Conservation (phyloP, 306 rosid species). For the Crotalaria pallida region DNA sequence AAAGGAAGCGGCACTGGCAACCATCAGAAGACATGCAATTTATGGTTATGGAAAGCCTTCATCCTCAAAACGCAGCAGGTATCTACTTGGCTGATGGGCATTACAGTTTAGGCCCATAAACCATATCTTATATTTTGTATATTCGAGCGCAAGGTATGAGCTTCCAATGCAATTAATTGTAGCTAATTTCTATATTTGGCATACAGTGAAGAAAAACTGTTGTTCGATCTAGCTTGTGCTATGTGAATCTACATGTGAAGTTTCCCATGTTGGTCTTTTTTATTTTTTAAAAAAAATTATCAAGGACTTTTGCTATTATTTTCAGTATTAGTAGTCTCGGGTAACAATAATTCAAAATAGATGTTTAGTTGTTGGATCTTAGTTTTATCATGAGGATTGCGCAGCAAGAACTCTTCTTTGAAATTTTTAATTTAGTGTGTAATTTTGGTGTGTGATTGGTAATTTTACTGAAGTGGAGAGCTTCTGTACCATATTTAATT, state of each 20-base stretch:
- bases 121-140: not conserved
- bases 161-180: not conserved
- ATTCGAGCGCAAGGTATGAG: not conserved
- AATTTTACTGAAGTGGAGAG: not conserved
- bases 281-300: too few species aligned
- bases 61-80: conserved; percentile 65
- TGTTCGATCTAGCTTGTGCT: not conserved
- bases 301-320: not conserved
- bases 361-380: conserved; percentile 4
- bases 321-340: not conserved
- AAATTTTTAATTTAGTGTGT: not conserved
- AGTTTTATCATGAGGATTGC: not conserved
- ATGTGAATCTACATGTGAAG: not conserved
- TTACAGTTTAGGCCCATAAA: conserved; percentile 77
- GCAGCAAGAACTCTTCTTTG: not conserved
- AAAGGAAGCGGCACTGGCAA: conserved; percentile 98
- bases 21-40: conserved; percentile 98
- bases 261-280: not conserved
- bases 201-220: not conserved
- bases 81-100: conserved; percentile 70
- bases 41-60: conserved; percentile 96
- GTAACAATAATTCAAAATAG: not conserved
- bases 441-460: conserved; percentile 21
- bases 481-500: conserved; percentile 11
- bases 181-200: not conserved